Evolutionary conservation across 2,329 filamentous ascomycete genomes (phyloP).

Genomic region (Kalaharituber pfeilii): DNA sequence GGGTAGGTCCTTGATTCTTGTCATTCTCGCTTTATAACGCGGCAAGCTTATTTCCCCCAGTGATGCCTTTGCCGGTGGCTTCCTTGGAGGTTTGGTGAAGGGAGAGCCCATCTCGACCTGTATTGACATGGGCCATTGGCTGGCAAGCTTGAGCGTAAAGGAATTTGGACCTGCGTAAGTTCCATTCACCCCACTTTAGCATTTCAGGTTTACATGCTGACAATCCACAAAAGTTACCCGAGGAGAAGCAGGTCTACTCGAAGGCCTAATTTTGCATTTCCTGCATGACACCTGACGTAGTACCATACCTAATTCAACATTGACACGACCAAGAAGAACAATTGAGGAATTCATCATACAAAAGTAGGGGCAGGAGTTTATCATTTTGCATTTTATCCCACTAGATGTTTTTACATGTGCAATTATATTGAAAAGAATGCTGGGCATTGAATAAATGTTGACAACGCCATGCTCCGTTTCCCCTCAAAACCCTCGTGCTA

Average conservation of each 20-base stretch:
- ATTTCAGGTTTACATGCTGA: not conserved
- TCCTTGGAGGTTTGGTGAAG: conserved; percentile 74
- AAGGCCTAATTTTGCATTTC: not conserved
- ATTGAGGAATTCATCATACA: not conserved
- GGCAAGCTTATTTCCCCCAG: conserved; percentile 28
- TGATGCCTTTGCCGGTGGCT: conserved; percentile 90
- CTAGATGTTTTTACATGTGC: not conserved
- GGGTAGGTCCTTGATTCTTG: conserved; percentile 33
- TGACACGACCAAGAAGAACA: not conserved
- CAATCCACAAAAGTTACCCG: conserved; percentile 45
- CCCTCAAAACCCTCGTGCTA: not conserved
- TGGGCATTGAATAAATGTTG: too few relatives aligned
- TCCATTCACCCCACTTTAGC: conserved; percentile 1
- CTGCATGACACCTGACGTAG: too few relatives aligned
- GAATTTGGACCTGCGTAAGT: conserved; percentile 92
- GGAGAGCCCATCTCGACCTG: conserved; percentile 61
- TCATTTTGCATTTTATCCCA: not conserved
- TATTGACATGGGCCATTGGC: conserved; percentile 91
- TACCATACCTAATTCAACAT: not conserved
- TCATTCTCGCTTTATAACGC: not conserved
- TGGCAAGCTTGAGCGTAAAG: conserved; percentile 82
- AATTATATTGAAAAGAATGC: not conserved
- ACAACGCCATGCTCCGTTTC: too few relatives aligned
- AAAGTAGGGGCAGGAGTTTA: not conserved
- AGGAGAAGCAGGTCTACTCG: conserved; percentile 62